phyloP scores from a whole-genome alignment of 345 rosid species.

The Ceriops decandra region DNA sequence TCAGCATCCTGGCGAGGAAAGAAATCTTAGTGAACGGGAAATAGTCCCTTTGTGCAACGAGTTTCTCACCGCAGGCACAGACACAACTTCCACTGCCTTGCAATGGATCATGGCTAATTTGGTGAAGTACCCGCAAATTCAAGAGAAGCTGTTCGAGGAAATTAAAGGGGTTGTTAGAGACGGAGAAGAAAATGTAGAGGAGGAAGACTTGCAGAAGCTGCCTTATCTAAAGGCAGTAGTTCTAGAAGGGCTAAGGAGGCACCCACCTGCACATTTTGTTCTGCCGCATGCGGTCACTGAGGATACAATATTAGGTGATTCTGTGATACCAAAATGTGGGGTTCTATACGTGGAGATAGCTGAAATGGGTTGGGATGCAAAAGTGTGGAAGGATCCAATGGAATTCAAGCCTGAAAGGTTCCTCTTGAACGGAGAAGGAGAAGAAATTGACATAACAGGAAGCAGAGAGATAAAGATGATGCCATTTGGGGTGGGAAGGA shows the following conservation, averaged over 20 bases:
- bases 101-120: conserved; percentile 24
- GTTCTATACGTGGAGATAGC: conserved; percentile 12
- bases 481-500: conserved; percentile 21
- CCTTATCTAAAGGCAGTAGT: conserved; percentile 16
- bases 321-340: conserved; percentile 5
- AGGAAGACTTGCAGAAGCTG: conserved; percentile 9
- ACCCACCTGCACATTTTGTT: conserved; percentile 10
- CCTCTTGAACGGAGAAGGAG: not conserved
- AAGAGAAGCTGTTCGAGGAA: conserved; percentile 14
- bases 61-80: conserved; percentile 12
- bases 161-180: conserved; percentile 3
- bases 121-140: conserved; percentile 17
- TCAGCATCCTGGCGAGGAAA: conserved; percentile 17
- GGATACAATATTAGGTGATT: conserved; percentile 2
- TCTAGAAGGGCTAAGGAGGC: conserved; percentile 21
- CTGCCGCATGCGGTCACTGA: conserved; percentile 13
- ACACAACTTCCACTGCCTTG: conserved; percentile 14
- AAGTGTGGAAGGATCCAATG: conserved; percentile 25
- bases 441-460: conserved; percentile 11
- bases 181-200: conserved; percentile 7
- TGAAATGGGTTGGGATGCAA: conserved; percentile 19
- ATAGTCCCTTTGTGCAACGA: conserved; percentile 11
- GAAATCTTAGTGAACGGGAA: conserved; percentile 13
- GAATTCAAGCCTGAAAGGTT: conserved; percentile 22
- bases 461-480: conserved; percentile 21